Evolutionary conservation across 83 land plant species (phyloP).

Genomic region (Larix sibirica): DNA sequence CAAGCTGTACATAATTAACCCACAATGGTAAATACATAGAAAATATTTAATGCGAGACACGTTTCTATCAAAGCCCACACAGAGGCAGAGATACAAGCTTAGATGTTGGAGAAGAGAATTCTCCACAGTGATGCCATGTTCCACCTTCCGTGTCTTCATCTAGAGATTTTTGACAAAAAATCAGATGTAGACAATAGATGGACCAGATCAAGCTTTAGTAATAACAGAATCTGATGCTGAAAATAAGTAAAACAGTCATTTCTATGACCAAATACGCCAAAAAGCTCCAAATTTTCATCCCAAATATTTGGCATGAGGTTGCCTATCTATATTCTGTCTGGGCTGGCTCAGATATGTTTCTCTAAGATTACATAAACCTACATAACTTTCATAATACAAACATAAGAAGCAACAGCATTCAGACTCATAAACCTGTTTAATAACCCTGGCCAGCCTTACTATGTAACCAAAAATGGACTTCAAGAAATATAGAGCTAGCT

Average conservation of each 20-base stretch:
- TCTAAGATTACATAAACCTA: neutral
- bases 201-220: neutral
- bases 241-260: neutral
- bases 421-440: neutral
- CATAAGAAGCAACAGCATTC: neutral
- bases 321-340: neutral
- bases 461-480: slow-evolving; percentile 1
- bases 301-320: neutral
- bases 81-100: too few relatives aligned
- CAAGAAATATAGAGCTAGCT: neutral
- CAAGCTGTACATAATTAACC: too few relatives aligned
- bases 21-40: too few relatives aligned
- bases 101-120: too few relatives aligned
- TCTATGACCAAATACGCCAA: neutral
- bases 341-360: neutral
- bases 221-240: slow-evolving; percentile 4
- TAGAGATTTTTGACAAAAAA: neutral
- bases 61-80: too few relatives aligned
- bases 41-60: too few relatives aligned
- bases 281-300: neutral
- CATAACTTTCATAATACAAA: neutral
- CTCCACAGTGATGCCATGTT: neutral
- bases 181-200: neutral
- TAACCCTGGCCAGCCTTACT: too few relatives aligned
- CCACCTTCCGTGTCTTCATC: neutral